Evolutionary conservation across 306 rosid genomes (phyloP).

Genomic region (Psophocarpus tetragonolobus): DNA sequence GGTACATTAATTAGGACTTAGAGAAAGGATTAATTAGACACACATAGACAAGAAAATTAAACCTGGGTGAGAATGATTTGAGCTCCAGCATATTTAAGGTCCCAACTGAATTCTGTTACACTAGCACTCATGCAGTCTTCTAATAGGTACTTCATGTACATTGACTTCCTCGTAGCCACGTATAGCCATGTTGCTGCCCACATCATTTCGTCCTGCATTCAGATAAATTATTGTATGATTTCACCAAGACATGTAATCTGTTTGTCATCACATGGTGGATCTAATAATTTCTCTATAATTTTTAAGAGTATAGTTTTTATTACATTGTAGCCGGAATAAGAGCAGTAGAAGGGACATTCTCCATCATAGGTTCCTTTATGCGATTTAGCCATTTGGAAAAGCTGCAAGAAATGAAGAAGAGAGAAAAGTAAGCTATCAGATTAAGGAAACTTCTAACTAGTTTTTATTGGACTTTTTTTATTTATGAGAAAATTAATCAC

Average conservation of each 20-base stretch:
- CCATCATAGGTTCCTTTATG: constrained; percentile 90
- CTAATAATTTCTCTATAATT: neutral
- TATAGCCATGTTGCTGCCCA: constrained; percentile 97
- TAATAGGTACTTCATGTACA: constrained; percentile 52
- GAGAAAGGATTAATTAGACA: neutral
- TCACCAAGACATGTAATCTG: too few relatives aligned
- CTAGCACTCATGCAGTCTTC: constrained; percentile 68
- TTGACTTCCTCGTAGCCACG: constrained; percentile 51
- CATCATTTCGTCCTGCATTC: constrained; percentile 75
- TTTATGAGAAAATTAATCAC: too few relatives aligned
- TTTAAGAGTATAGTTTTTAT: neutral
- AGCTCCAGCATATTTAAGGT: constrained; percentile 91
- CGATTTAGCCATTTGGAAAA: constrained; percentile 57
- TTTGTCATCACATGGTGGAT: too few relatives aligned
- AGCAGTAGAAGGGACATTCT: constrained; percentile 98
- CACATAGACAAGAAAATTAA: neutral
- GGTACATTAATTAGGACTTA: neutral
- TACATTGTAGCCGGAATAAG: constrained; percentile 82
- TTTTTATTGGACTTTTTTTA: too few relatives aligned
- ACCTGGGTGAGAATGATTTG: constrained; percentile 76
- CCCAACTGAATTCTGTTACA: constrained; percentile 93
- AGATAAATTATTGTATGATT: neutral
- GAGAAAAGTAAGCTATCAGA: neutral
- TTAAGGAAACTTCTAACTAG: too few relatives aligned
- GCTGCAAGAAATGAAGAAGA: constrained; percentile 36